phyloP scores from a whole-genome alignment of 2,329 filamentous ascomycete species.

The Neophaeococcomyces aloes region DNA sequence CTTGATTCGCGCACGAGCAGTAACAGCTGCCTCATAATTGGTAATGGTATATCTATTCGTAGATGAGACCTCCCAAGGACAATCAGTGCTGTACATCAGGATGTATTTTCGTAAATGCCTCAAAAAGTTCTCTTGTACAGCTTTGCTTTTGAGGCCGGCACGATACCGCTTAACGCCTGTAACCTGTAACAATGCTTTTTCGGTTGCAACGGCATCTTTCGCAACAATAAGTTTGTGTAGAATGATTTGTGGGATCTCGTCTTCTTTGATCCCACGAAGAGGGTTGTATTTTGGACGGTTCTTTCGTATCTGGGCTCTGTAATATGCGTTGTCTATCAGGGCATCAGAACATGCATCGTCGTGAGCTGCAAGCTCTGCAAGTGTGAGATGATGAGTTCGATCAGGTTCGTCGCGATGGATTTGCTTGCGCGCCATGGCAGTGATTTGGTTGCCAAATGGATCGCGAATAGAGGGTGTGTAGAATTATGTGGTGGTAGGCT shows the following conservation, averaged over 20 bases:
- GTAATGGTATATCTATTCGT: conserved; percentile 93
- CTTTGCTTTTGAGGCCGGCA: conserved; percentile 56
- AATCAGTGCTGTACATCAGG: conserved; percentile 85
- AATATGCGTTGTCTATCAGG: conserved; percentile 90
- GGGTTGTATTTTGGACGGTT: conserved; percentile 79
- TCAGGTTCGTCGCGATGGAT: conserved; percentile 12
- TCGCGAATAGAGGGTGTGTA: neutral
- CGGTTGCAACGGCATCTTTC: conserved; percentile 60
- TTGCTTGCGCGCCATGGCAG: conserved; percentile 16
- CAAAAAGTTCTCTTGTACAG: conserved; percentile 77
- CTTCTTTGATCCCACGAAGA: conserved; percentile 64
- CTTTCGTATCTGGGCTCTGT: conserved; percentile 94
- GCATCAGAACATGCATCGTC: conserved; percentile 94
- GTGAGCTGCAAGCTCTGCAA: conserved; percentile 81
- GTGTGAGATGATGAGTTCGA: conserved; percentile 58
- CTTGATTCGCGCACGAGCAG: conserved; percentile 66
- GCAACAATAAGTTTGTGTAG: conserved; percentile 59
- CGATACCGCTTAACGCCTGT: conserved; percentile 64
- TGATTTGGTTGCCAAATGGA: neutral
- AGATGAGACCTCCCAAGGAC: conserved; percentile 83
- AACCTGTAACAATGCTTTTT: conserved; percentile 60
- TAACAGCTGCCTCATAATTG: conserved; percentile 77
- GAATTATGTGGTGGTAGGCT: neutral
- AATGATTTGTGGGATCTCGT: conserved; percentile 50
- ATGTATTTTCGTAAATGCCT: conserved; percentile 82